These are phyloP conservation scores for Diaporthe vexans DNA, from an alignment of 2,329 filamentous ascomycete genomes.

Conservation along the genomic window DNA sequence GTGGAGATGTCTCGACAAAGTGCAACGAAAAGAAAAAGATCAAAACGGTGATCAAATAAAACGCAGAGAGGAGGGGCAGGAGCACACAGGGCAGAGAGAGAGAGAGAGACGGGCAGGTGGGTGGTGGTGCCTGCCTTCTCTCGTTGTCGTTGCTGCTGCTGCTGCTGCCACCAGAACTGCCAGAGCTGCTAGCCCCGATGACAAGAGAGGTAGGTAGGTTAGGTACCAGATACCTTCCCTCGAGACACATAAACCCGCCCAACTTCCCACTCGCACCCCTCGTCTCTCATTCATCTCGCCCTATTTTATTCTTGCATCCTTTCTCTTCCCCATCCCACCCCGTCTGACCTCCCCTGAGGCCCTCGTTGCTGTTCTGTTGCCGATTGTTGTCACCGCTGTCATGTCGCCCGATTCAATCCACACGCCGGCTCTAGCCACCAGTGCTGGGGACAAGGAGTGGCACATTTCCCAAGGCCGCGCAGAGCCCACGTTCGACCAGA, in stretches of 20 bases:
- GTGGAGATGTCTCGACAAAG: too few relatives aligned
- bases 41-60: background rate
- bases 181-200: constrained; percentile 1
- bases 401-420: constrained; percentile 14
- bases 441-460: background rate
- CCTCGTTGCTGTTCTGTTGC: constrained; percentile 25
- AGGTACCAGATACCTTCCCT: constrained; percentile 28
- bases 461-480: background rate
- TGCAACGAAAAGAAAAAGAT: background rate
- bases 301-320: constrained; percentile 44
- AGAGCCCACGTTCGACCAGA: background rate
- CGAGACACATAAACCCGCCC: constrained; percentile 45
- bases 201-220: background rate
- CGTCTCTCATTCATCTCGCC: constrained; percentile 46
- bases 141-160: constrained; percentile 6
- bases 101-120: background rate
- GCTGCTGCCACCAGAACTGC: too few relatives aligned
- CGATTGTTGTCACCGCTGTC: constrained; percentile 21
- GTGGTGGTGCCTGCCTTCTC: constrained; percentile 21
- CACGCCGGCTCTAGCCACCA: constrained; percentile 5
- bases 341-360: constrained; percentile 35
- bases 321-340: constrained; percentile 39
- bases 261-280: constrained; percentile 50
- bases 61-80: background rate
- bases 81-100: background rate